Evolutionary conservation across 2,329 filamentous ascomycete genomes (phyloP), one percentile per base, ranked within the genome.

Genomic region (Penicillium sumatraense): DNA sequence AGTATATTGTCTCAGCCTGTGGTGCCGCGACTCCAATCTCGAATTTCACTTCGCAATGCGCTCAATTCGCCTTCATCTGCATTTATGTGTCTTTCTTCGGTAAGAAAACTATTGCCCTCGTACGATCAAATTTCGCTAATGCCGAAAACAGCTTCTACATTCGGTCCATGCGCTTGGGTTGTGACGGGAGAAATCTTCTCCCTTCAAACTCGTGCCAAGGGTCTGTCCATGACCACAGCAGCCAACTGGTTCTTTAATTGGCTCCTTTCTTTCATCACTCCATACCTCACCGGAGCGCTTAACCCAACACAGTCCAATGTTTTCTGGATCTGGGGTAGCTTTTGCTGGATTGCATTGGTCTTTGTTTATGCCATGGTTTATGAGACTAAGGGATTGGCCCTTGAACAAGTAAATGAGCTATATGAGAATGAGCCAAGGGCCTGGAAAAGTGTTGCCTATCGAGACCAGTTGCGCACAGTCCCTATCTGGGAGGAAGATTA

Each of bases 161-260:
- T 45, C 20, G 40, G 49, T 1, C 38, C 40, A 23, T 38, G 41
- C 44, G 26, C 45, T 47, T 36, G 55, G 55, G 55, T 57, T 41
- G 51, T 57, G 5, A 51, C 47, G 8, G 55, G 55, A 6, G 58
- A 60, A 23, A 60, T 60, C n/a, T 57, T 58, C 45, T 40, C 58
- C 7, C 42, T 60, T 6, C 42, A 44, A 9, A 49, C 42, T 7
- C 52, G 58, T 27, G 55, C 58, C 18, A 55, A 36, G 18, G 26
- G 38, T 23, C 35, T 60, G 0, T 50, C 58, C 3, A 53, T 60
- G 29, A 53, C 58, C n/a, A 58, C 55, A 2, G 58, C 58, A 1
- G 29, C 58, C 3, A 60, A 60, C 31, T 60, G 58, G 58, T 42
- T 57, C 16, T 50, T 51, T 9, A 57, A 57, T 24, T 57, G 55